Base-by-base conservation (phyloP, 306 rosid genomes). In the Trichosanthes truncata region DNA sequence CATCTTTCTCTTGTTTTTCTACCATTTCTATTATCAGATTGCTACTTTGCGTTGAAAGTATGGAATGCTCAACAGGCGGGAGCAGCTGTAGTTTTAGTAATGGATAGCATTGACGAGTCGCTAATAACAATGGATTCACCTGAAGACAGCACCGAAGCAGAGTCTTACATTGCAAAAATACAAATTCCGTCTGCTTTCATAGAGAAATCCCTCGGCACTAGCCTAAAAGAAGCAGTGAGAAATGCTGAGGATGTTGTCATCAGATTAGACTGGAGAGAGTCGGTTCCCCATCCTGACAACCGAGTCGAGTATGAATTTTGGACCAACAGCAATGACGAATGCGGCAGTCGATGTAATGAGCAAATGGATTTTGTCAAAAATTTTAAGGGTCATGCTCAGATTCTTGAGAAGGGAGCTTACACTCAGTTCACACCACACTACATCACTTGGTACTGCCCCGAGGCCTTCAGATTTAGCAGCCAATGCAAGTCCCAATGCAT, bases 311-410 rank as follows among this genome's bases (percentile, higher is more conserved):
- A 92, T 25, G 97, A 95, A 86, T 89, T 95, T 63, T 95, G 99
- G 99, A 95, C 99, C 7, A 95, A 95, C 85, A 93, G 97, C 89
- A 95, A 93, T 1, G 97, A 91, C 0, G 99, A 95, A 81, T 95
- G 99, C 1, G 99, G 99, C 18, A 89, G 83, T 78, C 97, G 99
- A 6, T 95, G 99, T 7, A 90, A 95, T 1, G 97, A 95, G 82
- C 99, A 95, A 76, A 95, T 90, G 96, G 69, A 81, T 43, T 95
- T 95, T 43, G 97, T 95, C 67, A 89, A 88, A 88, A 89, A 82
- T 57, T 95, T 95, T 21, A 92, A 86, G 79, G 99, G 99, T 52
- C 97, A 95, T 62, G 97, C 97, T 84, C 99, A 95, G 87, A 86
- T 95, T 89, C 99, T 95, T 71, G 99, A 95, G 90, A 93, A 84